Conservation (phyloP, 2,329 filamentous ascomycete genomes). For the Fusarium lyarnte region DNA sequence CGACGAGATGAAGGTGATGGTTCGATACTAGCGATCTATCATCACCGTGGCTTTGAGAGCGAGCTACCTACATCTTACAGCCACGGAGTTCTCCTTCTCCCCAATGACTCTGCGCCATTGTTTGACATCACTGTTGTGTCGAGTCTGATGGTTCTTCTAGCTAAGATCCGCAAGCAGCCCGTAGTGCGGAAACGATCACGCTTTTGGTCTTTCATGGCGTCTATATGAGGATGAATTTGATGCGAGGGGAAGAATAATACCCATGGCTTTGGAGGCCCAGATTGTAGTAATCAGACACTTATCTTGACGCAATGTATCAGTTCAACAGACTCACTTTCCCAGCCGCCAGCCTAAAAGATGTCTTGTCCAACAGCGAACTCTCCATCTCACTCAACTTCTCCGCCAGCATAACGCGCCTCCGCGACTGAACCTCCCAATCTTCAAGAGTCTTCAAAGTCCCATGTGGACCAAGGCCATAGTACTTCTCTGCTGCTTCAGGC, state of each 20-base stretch:
- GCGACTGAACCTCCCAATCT: slow-evolving; percentile 27
- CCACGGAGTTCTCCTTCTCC: not conserved
- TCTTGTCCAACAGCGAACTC: slow-evolving; percentile 46
- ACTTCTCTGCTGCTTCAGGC: not conserved
- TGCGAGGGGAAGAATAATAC: not conserved
- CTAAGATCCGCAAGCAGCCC: not conserved
- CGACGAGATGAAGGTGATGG: fast-evolving
- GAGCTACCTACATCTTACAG: not conserved
- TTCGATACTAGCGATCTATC: not conserved
- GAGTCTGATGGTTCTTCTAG: slow-evolving; percentile 1
- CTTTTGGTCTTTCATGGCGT: not conserved
- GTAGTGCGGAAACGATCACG: not conserved
- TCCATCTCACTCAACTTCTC: slow-evolving; percentile 13
- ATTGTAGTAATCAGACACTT: not conserved
- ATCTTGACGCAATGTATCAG: fast-evolving
- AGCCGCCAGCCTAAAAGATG: slow-evolving; percentile 14
- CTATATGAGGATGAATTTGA: not conserved
- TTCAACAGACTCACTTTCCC: slow-evolving; percentile 56
- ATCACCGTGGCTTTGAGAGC: slow-evolving; percentile 11
- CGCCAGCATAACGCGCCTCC: slow-evolving; percentile 19
- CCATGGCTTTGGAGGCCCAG: fast-evolving
- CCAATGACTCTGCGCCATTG: fast-evolving
- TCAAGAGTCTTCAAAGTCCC: slow-evolving; percentile 48
- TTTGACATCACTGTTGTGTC: not conserved
- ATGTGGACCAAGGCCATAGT: slow-evolving; percentile 50